Evolutionary conservation across 257 asterid species (phyloP), one percentile per base, ranked within the genome.

Genomic region (Rhazya stricta): DNA sequence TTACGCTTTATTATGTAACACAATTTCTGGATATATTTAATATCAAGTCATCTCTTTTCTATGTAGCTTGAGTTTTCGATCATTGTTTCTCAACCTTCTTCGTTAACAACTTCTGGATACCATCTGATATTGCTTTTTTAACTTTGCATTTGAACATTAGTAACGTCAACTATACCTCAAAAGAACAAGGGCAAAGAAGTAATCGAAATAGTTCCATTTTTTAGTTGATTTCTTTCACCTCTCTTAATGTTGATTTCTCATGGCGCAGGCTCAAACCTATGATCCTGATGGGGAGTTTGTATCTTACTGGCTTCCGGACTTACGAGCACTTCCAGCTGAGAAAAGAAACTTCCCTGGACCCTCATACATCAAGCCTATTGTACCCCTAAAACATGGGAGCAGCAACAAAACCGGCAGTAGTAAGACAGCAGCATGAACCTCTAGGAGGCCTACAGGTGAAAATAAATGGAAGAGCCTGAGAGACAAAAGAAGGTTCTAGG

Each of bases 221-320:
- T 62, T 25, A 62, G 41, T 62, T 32, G 41, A 32, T 61, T 25
- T 56, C 6, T 23, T 7, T 56, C 15, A 12, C 30, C 15, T 60
- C 43, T 8, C 27, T 29, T n/a, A 2, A 23, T 29, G 19, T 32
- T 62, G 42, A 32, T 62, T 34, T 15, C 43, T 15, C 39, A 27
- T 65, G 54, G 45, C 80, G 71, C 89, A 94, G 97, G 98, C 97
- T 29, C 92, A 91, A 81, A 91, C 84, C 79, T 94, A 94, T 67
- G 98, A 94, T 76, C 92, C 90, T 65, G 94, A 91, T 65, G 98
- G 97, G 29, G 94, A 89, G 68, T 94, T 79, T 54, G 97, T 91
- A 51, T 86, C 96, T 0, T 91, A 86, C 73, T 94, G 98, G 98
- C 77, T 91, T 79, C 95, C 89, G 13, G 90, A 88, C 83, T 73